A percentile compares a stretch with the other conserved stretches of the same genome.
phyloP scores from a whole-genome alignment of 2,329 filamentous ascomycete species.

The Penicillium brasilianum region DNA sequence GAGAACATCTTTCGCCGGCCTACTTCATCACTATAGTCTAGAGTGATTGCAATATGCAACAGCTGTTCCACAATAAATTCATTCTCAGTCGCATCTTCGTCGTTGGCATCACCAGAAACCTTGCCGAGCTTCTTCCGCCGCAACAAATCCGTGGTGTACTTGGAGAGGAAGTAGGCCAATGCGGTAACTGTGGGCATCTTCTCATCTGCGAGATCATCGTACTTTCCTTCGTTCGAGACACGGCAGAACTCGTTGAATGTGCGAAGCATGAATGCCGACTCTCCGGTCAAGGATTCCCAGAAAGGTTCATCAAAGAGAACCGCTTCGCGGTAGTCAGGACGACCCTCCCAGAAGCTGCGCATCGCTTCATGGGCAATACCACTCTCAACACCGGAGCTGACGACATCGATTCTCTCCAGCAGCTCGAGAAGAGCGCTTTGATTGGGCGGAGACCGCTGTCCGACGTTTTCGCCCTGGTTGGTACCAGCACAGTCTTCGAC shows the following conservation, averaged over 20 bases:
- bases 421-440: conserved; percentile 87
- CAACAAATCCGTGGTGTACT: conserved; percentile 67
- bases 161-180: conserved; percentile 83
- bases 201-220: conserved; percentile 79
- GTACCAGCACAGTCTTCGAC: conserved; percentile 88
- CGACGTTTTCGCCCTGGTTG: conserved; percentile 63
- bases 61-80: conserved; percentile 97
- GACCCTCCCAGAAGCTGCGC: conserved; percentile 93
- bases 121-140: conserved; percentile 44
- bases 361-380: conserved; percentile 93
- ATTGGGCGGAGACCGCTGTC: conserved; percentile 66
- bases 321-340: conserved; percentile 63
- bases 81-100: conserved; percentile 84
- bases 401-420: conserved; percentile 89
- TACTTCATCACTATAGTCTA: conserved; percentile 98
- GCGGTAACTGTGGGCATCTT: conserved; percentile 95
- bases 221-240: conserved; percentile 72
- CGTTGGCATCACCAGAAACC: conserved; percentile 65
- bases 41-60: conserved; percentile 84
- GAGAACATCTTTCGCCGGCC: conserved; percentile 95
- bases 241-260: conserved; percentile 95
- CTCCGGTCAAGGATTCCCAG: conserved; percentile 63
- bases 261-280: conserved; percentile 86
- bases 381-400: conserved; percentile 86
- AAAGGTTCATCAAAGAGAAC: conserved; percentile 53